Base-by-base conservation (phyloP, 2,329 filamentous ascomycete genomes). In the Botryotinia narcissicola region DNA sequence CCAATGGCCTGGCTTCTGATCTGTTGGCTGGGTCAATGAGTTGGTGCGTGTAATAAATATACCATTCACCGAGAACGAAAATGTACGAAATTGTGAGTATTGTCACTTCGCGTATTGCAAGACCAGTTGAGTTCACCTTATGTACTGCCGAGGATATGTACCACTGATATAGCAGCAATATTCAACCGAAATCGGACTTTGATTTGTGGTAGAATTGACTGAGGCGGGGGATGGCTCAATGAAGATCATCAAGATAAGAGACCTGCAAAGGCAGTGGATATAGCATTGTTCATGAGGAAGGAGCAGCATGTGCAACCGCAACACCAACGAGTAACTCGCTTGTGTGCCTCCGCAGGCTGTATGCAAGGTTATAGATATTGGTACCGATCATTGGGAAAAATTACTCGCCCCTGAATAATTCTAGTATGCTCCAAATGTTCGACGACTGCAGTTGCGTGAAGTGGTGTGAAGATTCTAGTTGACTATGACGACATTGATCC, bases 291-390 rank as follows among this genome's bases (percentile, higher is more conserved):
- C 64, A 68, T 40, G 40, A 37, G 40, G 18, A 32, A 51, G 8
- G 18, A 42, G 9, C 18, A 57, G 37, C 66, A 32, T 57, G 66
- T 42, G 66, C 35, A 42, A 68, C 48, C 16, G 14, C 51, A 18
- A n/a, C 35, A 40, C 48, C 35, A 42, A 40, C 48, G 35, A 40
- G 32, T 54, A 16, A 29, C 25, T 37, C 37, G 37, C 18, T 9
- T 44, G 37, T 69, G 48, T 25, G 54, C 66, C 14, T 69, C 48
- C 48, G 51, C 51, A 57, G 66, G 35, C 57, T 69, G 18, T 69
- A 69, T 69, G 66, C 35, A 29, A 68, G 64, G 46, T 54, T 12
- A 29, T 40, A 68, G 18, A 68, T 40, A 2, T 68, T 46, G 46
- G 64, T 68, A 68, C 25, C 25, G 46, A 67, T 67, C 37, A n/a